Percentiles rank a stretch among this genome's conserved stretches.
Conservation (phyloP, 306 rosid genomes). For the Canavalia gladiata region DNA sequence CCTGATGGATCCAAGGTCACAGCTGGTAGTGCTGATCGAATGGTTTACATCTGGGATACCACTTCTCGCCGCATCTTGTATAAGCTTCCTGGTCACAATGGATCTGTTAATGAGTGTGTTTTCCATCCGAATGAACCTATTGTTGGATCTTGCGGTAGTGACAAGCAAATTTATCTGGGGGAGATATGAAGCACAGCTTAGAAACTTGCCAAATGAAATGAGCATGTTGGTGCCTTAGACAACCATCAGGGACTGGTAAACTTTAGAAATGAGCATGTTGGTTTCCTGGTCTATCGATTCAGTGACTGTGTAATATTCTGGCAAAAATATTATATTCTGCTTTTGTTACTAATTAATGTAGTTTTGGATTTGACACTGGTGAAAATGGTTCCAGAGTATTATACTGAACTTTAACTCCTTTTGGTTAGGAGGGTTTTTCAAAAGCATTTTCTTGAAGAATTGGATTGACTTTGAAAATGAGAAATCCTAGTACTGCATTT, state of each 20-base stretch:
- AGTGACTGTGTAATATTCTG: slow-evolving; percentile 44
- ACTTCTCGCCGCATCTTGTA: slow-evolving; percentile 88
- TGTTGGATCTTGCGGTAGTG: slow-evolving; percentile 88
- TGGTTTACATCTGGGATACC: slow-evolving; percentile 93
- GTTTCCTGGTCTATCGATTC: slow-evolving; percentile 36
- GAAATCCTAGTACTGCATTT: no score
- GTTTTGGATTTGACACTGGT: slow-evolving; percentile 39
- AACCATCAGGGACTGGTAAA: slow-evolving; percentile 12
- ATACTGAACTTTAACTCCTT: slow-evolving; percentile 1
- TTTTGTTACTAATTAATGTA: slow-evolving; percentile 33
- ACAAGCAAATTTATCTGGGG: slow-evolving; percentile 89
- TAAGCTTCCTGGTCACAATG: slow-evolving; percentile 94
- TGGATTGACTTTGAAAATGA: no score
- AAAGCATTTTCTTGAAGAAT: neutral
- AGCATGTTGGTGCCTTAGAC: slow-evolving; percentile 37
- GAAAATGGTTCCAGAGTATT: slow-evolving; percentile 15
- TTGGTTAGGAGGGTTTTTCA: neutral
- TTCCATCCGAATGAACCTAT: slow-evolving; percentile 89
- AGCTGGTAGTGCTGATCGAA: slow-evolving; percentile 93
- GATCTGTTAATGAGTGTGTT: slow-evolving; percentile 83
- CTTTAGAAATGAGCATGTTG: slow-evolving; percentile 36
- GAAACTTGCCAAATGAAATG: slow-evolving; percentile 39
- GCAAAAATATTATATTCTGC: slow-evolving; percentile 17
- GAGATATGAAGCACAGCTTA: slow-evolving; percentile 66
- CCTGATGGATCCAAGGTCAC: slow-evolving; percentile 96